phyloP scores from a whole-genome alignment of 495 filamentous ascomycete species.

The Penicillium goetzii region DNA sequence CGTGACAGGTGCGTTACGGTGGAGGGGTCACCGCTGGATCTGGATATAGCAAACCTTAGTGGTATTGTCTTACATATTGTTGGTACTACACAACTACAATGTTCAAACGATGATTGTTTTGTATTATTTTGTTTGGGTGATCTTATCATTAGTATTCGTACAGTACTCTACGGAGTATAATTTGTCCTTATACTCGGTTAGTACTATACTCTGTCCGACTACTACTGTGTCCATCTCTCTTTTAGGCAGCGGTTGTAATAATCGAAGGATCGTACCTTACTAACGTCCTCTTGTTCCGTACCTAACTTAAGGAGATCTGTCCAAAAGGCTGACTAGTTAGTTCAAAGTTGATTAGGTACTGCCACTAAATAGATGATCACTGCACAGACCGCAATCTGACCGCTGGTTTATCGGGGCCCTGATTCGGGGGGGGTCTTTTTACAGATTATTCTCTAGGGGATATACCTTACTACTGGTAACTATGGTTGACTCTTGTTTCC shows the following conservation, averaged over 20 bases:
- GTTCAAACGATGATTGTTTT: too few relatives aligned
- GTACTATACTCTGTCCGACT: background rate
- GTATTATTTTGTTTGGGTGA: background rate
- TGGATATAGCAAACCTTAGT: background rate
- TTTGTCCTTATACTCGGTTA: background rate
- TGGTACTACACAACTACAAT: too few relatives aligned
- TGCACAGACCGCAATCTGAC: conserved; percentile 18
- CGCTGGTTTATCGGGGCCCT: conserved; percentile 18
- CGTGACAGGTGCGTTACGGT: conserved; percentile 15
- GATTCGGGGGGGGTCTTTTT: background rate
- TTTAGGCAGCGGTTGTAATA: background rate
- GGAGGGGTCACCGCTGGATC: conserved; percentile 9
- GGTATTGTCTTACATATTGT: background rate
- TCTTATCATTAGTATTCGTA: background rate
- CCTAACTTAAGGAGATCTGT: conserved; percentile 5
- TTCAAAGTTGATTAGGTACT: conserved; percentile 1
- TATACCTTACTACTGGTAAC: background rate
- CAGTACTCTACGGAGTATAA: too few relatives aligned
- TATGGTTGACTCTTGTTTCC: background rate
- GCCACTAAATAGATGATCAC: background rate
- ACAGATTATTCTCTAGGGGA: background rate
- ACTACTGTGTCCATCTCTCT: background rate
- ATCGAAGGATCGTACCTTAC: background rate
- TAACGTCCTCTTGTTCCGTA: background rate
- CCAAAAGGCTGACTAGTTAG: background rate